Evolutionary conservation across 306 rosid genomes (phyloP).

Genomic region (Castanea crenata): DNA sequence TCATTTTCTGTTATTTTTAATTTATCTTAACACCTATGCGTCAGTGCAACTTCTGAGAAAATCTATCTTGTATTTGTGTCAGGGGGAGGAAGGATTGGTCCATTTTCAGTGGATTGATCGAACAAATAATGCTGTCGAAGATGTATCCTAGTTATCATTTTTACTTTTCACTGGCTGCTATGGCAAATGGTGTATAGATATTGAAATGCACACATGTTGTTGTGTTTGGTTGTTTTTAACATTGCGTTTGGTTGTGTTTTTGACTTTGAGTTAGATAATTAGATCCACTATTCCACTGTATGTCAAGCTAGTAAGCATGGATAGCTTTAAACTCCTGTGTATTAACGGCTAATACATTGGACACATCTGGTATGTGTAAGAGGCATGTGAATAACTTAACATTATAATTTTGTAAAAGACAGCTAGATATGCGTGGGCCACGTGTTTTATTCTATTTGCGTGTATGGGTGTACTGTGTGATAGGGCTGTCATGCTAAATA

Average conservation of each 20-base stretch:
- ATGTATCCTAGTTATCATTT: constrained; percentile 65
- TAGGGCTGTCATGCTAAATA: background rate
- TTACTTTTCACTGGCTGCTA: background rate
- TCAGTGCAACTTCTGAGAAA: background rate
- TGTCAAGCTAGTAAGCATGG: background rate
- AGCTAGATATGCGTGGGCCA: too few relatives aligned
- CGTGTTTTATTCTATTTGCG: background rate
- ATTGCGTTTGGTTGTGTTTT: background rate
- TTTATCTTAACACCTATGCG: background rate
- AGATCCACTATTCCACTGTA: background rate
- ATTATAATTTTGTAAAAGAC: background rate
- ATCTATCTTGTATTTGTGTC: constrained; percentile 26
- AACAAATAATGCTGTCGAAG: constrained; percentile 67
- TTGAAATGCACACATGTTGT: background rate
- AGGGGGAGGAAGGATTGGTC: constrained; percentile 91
- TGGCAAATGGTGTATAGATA: background rate
- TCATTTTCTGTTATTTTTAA: constrained; percentile 2
- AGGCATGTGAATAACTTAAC: background rate
- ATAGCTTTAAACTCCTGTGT: background rate
- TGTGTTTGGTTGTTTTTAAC: background rate
- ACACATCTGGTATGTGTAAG: background rate
- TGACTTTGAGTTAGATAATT: background rate
- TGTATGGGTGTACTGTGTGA: background rate
- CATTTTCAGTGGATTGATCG: constrained; percentile 98
- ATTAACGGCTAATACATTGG: background rate